A percentile compares a stretch with the other conserved stretches of the same genome.
Conservation (phyloP, 106 monocot genomes). For the Dioscorea alata region DNA sequence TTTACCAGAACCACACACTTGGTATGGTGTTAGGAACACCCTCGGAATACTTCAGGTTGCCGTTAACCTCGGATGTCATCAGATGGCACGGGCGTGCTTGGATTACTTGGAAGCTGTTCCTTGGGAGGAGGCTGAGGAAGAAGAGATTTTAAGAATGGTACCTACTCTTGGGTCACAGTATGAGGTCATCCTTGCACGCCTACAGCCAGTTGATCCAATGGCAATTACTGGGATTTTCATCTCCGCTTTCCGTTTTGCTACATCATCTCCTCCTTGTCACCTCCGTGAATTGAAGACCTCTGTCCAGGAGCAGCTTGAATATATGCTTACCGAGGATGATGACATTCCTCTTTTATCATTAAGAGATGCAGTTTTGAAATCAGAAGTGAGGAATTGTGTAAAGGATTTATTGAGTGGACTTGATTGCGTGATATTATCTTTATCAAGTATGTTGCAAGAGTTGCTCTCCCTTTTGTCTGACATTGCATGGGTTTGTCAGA, state of each 20-base stretch:
- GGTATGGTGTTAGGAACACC: constrained; percentile 58
- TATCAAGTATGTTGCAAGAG: constrained; percentile 8
- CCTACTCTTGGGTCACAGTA: constrained; percentile 52
- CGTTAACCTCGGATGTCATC: constrained; percentile 49
- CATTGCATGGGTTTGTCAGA: constrained; percentile 79
- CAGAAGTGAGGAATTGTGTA: constrained; percentile 42
- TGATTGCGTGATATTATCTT: constrained; percentile 11
- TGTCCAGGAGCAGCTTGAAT: constrained; percentile 82
- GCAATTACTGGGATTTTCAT: constrained; percentile 40
- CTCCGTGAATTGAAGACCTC: constrained; percentile 53
- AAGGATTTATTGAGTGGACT: constrained; percentile 37
- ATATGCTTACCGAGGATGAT: constrained; percentile 86
- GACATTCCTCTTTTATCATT: constrained; percentile 51
- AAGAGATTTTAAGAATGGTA: constrained; percentile 62
- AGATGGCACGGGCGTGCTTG: constrained; percentile 41
- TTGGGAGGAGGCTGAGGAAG: constrained; percentile 91
- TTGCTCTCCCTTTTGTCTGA: constrained; percentile 39
- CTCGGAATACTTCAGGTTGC: constrained; percentile 80
- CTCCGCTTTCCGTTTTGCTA: constrained; percentile 56
- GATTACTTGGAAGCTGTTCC: constrained; percentile 79
- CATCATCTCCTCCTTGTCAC: constrained; percentile 34
- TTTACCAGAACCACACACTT: constrained; percentile 32
- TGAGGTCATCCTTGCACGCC: constrained; percentile 52
- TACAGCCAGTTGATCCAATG: constrained; percentile 46
- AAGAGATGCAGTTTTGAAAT: constrained; percentile 28